Conservation (phyloP, 768 basidiomycete species). For the Clitopilus passeckerianus region DNA sequence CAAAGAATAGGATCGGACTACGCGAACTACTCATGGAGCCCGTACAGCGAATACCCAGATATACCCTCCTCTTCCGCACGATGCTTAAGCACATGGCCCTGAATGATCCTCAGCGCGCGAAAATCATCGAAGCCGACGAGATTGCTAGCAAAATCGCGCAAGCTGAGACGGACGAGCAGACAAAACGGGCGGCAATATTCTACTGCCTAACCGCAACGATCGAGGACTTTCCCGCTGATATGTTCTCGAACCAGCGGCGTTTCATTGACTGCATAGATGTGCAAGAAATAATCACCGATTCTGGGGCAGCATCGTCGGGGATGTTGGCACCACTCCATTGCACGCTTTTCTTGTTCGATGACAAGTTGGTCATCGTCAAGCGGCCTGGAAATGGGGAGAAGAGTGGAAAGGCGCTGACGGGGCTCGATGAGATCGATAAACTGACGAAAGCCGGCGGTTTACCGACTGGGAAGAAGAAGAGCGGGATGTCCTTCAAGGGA, state of each 20-base stretch:
- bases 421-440: constrained; percentile 76
- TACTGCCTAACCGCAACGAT: constrained; percentile 81
- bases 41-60: constrained; percentile 92
- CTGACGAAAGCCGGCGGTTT: constrained; percentile 59
- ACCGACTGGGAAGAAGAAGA: constrained; percentile 67
- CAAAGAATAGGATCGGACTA: constrained; percentile 78
- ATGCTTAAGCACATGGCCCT: constrained; percentile 90
- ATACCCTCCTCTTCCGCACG: constrained; percentile 86
- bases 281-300: constrained; percentile 68
- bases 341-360: constrained; percentile 90
- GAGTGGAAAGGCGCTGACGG: constrained; percentile 63
- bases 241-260: constrained; percentile 85
- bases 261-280: constrained; percentile 94
- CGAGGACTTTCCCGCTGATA: constrained; percentile 83
- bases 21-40: constrained; percentile 95
- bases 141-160: constrained; percentile 87
- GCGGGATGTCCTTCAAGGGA: constrained; percentile 78
- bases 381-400: constrained; percentile 75
- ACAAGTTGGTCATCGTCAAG: constrained; percentile 90
- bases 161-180: constrained; percentile 90
- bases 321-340: constrained; percentile 59
- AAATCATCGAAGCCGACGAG: constrained; percentile 79
- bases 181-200: constrained; percentile 83
- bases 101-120: constrained; percentile 71
- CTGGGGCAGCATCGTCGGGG: constrained; percentile 38